phyloP scores from a whole-genome alignment of 2,329 filamentous ascomycete species.

The Amylocarpus encephaloides region DNA sequence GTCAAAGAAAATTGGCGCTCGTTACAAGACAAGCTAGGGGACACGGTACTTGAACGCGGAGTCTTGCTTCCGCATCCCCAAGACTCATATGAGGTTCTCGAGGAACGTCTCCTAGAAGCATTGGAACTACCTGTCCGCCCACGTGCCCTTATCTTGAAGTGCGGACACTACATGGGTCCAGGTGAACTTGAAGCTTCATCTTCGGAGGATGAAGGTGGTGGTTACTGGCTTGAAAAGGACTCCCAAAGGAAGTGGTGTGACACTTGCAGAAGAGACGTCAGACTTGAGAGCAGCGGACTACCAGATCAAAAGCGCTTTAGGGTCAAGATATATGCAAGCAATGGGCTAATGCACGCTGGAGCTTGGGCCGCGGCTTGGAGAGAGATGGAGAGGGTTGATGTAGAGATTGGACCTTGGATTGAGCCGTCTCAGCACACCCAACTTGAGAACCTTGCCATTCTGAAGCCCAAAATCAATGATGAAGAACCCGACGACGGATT shows the following conservation, averaged over 20 bases:
- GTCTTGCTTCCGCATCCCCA: slow-evolving; percentile 72
- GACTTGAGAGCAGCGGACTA: slow-evolving; percentile 23
- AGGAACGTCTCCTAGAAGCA: slow-evolving; percentile 70
- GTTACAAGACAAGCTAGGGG: slow-evolving; percentile 63
- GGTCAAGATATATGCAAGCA: slow-evolving; percentile 88
- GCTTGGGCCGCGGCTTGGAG: slow-evolving; percentile 93
- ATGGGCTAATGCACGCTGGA: slow-evolving; percentile 84
- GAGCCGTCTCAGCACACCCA: slow-evolving; percentile 52
- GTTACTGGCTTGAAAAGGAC: slow-evolving; percentile 9
- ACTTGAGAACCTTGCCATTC: slow-evolving; percentile 46
- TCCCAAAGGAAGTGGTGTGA: slow-evolving; percentile 29
- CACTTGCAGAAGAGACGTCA: slow-evolving; percentile 29
- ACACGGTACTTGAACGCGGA: slow-evolving; percentile 67
- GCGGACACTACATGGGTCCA: slow-evolving; percentile 67
- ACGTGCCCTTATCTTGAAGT: slow-evolving; percentile 65
- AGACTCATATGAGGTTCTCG: slow-evolving; percentile 72
- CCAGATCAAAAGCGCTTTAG: slow-evolving; percentile 48
- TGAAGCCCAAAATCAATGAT: slow-evolving; percentile 4
- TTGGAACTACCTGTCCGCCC: slow-evolving; percentile 60
- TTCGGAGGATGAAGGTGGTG: slow-evolving; percentile 26
- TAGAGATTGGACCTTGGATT: slow-evolving; percentile 76
- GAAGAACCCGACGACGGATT: slow-evolving; percentile 19
- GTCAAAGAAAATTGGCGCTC: slow-evolving; percentile 60
- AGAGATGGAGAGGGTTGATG: slow-evolving; percentile 98
- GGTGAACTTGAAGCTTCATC: slow-evolving; percentile 19